phyloP scores from a whole-genome alignment of 2,329 filamentous ascomycete species.

The Ascochyta koolunga region DNA sequence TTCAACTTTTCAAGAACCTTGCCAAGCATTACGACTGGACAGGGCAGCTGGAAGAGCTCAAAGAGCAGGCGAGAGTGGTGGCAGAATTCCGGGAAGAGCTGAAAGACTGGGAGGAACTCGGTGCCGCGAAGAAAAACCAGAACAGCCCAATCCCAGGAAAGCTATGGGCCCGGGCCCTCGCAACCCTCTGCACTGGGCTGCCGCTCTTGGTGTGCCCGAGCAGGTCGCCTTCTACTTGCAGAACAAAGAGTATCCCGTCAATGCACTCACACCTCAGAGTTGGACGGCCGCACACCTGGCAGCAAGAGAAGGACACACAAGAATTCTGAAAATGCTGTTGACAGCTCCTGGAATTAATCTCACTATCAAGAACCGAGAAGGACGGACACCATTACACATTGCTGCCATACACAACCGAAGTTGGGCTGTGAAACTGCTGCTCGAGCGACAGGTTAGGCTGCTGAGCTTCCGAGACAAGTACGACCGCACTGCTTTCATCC shows the following conservation, averaged over 20 bases:
- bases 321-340: slow-evolving; percentile 21
- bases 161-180: slow-evolving; percentile 21
- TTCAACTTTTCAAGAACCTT: slow-evolving; percentile 20
- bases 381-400: slow-evolving; percentile 23
- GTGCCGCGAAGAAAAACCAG: background rate
- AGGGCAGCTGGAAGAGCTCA: slow-evolving; percentile 20
- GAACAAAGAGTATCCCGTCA: slow-evolving; percentile 26
- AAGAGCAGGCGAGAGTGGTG: slow-evolving; percentile 11
- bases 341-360: slow-evolving; percentile 20
- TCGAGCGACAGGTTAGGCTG: slow-evolving; percentile 11
- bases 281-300: slow-evolving; percentile 28
- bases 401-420: slow-evolving; percentile 17
- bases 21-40: slow-evolving; percentile 26
- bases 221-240: slow-evolving; percentile 20
- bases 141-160: background rate
- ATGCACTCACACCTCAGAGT: slow-evolving; percentile 22
- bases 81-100: slow-evolving; percentile 14
- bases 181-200: slow-evolving; percentile 28
- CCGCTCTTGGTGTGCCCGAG: slow-evolving; percentile 16
- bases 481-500: slow-evolving; percentile 19
- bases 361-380: slow-evolving; percentile 21
- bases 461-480: slow-evolving; percentile 14
- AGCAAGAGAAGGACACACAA: slow-evolving; percentile 19
- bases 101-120: slow-evolving; percentile 8
- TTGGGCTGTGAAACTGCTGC: slow-evolving; percentile 15